Evolutionary conservation across 2,329 filamentous ascomycete species (phyloP), one percentile per base, ranked within the genome.

Genomic region (Xylaria sp.): DNA sequence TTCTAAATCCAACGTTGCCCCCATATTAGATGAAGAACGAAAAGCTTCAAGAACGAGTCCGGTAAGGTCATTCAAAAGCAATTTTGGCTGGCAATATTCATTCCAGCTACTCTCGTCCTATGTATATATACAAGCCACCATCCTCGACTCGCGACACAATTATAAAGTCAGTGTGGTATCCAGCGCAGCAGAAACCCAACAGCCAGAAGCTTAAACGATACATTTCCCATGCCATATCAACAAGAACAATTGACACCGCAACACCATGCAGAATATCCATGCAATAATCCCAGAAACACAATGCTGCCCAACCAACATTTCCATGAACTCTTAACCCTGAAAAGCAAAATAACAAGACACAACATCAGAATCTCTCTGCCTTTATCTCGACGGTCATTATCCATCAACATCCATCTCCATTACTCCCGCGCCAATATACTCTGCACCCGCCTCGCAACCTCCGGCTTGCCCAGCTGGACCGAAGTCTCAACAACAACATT

Each of bases 401-500:
- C 39, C 15, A 8, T 46, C 15, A 18, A 44, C 13, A 0, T 46
- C 41, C 12, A 44, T 15, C 18, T 18, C 1, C 41, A 15, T 44
- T 44, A 64, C 34, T 62, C 54, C 55, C 64, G 65, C 13, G n/a
- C 74, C 12, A 78, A 46, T 7, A 77, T 56, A 34, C 23, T 66
- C 66, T 70, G 51, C 25, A 79, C 76, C 50, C 77, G 69, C 12
- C 68, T 75, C 76, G 80, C 76, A 15, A 84, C 71, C 31, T 76
- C 77, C 7, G 63, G 74, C 75, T 80, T 79, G 59, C 77, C 79
- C 12, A 80, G 71, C 77, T 80, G 73, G 12, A 71, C 67, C 20
- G 80, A 81, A 37, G 81, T 79, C 77, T 87, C 82, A n/a, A 89
- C 80, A 3, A 90, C 85, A 7, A 90, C 85, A 66, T 88, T 87